Evolutionary conservation across 805 yeast genomes (phyloP), one percentile per base, ranked within the genome.

Genomic region (Schwanniomyces pseudopolymorphus): DNA sequence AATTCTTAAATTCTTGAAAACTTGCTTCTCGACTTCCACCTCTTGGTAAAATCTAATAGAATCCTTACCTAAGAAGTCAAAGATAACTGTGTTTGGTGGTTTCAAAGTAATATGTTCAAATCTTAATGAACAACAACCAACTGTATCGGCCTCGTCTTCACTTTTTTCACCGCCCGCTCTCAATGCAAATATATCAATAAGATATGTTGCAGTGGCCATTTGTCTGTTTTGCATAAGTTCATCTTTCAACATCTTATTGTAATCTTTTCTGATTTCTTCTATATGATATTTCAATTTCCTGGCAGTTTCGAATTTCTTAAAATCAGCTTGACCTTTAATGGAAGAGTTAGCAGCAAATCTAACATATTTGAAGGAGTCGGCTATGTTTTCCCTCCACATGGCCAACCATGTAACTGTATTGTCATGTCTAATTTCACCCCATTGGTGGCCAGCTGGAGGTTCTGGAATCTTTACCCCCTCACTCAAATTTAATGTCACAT

Each of bases 101-200:
- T 80, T 80, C 48, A 92, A 74, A 1, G 91, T 84, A 38, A 92
- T 79, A 66, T 91, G 98, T 63, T 91, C 98, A 60, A 72, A 91
- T 58, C 98, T 74, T 54, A 92, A 77, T 1, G 97, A 91, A 69
- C 98, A 92, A 68, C 98, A 92, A 39, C 98, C 98, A 39, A 92
- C 98, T 1, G 98, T 92, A 63, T 92, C 98, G 2, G 98, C 98
- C 63, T 91, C 97, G 55, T 92, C 98, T 3, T 92, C 98, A 9
- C 92, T 86, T 64, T 92, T 92, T 66, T 92, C 97, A 57, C 97
- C 97, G 63, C 97, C 97, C 1, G 97, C 97, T 85, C 98, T 87
- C 53, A 92, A 77, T 0, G 98, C 98, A 59, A 92, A 84, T 3
- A 85, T 83, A 70, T 92, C 98, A 60, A 92, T 91, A 40, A 92